Conservation (phyloP, 352 stramenopile genomes). For the Phytophthora constricta region DNA sequence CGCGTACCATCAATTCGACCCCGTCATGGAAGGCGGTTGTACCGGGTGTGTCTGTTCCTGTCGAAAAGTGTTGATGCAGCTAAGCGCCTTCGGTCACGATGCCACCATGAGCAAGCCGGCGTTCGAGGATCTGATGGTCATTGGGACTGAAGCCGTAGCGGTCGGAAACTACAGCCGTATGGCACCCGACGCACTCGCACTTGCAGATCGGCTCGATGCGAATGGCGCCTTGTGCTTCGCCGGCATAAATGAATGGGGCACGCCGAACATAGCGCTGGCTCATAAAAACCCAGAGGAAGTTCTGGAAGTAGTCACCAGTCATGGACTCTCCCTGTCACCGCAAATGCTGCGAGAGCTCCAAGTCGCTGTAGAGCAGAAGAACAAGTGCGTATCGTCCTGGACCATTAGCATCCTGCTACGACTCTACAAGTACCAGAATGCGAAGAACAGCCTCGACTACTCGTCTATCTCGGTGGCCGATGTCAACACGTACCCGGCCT, state of each 20-base stretch:
- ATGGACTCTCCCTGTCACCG: constrained; percentile 7
- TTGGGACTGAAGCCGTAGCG: neutral
- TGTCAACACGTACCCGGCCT: constrained; percentile 16
- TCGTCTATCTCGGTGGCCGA: constrained; percentile 11
- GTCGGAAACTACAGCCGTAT: constrained; percentile 9
- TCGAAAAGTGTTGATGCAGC: constrained; percentile 14
- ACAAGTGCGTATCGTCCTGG: constrained; percentile 16
- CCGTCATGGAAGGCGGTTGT: constrained; percentile 16
- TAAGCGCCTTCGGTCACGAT: constrained; percentile 4
- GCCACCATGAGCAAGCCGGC: constrained; percentile 13
- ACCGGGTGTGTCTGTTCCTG: constrained; percentile 7
- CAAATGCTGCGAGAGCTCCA: constrained; percentile 10
- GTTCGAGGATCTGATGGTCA: constrained; percentile 5
- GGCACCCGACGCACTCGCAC: constrained; percentile 6
- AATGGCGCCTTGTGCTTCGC: constrained; percentile 7
- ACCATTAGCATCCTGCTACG: constrained; percentile 8
- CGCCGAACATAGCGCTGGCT: constrained; percentile 2
- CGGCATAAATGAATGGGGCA: constrained; percentile 20
- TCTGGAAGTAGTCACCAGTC: neutral
- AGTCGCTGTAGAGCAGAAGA: neutral
- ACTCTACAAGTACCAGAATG: constrained; percentile 21
- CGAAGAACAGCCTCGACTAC: constrained; percentile 17
- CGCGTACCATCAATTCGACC: constrained; percentile 7
- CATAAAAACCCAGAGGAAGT: neutral
- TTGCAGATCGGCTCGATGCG: constrained; percentile 13